Evolutionary conservation across 2,329 filamentous ascomycete species (phyloP).

Genomic region (Fusarium staphyleae): DNA sequence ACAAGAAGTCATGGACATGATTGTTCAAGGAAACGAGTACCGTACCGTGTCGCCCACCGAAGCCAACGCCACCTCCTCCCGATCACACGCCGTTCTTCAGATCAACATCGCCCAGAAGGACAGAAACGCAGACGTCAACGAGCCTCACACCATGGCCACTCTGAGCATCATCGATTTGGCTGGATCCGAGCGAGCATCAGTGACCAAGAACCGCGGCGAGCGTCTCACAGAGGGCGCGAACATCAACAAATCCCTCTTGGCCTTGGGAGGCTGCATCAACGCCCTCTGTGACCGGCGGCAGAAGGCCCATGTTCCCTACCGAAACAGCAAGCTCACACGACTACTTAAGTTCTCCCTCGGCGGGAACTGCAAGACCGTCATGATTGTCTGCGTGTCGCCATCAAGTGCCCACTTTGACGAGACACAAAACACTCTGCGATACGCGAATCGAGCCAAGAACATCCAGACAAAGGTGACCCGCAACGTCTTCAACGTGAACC

Average conservation of each 20-base stretch:
- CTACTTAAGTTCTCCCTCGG: slow-evolving; percentile 96
- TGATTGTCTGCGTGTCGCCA: slow-evolving; percentile 98
- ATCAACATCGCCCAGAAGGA: slow-evolving; percentile 97
- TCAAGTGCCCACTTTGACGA: slow-evolving; percentile 98
- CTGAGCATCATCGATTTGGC: slow-evolving; percentile 98
- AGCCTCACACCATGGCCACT: slow-evolving; percentile 97
- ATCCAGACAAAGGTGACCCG: slow-evolving; percentile 99
- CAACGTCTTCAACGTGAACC: slow-evolving; percentile 98
- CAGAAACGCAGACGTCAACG: slow-evolving; percentile 87
- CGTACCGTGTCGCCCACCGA: slow-evolving; percentile 96
- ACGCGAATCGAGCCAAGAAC: slow-evolving; percentile 97
- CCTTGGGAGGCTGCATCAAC: slow-evolving; percentile 96
- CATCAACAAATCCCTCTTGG: slow-evolving; percentile 98
- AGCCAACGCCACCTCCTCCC: slow-evolving; percentile 95
- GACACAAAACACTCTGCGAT: slow-evolving; percentile 96
- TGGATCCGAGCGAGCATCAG: slow-evolving; percentile 93
- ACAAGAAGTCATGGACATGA: slow-evolving; percentile 99
- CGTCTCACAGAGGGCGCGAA: slow-evolving; percentile 93
- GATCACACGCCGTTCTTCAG: slow-evolving; percentile 95
- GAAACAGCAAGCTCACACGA: slow-evolving; percentile 96
- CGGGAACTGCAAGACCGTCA: slow-evolving; percentile 98
- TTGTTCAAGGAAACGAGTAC: slow-evolving; percentile 91
- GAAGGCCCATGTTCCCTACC: slow-evolving; percentile 92
- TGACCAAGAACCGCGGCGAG: slow-evolving; percentile 95
- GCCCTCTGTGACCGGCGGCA: slow-evolving; percentile 93